Conservation (phyloP, 129 eudicot genomes). For the Arctium lappa region DNA sequence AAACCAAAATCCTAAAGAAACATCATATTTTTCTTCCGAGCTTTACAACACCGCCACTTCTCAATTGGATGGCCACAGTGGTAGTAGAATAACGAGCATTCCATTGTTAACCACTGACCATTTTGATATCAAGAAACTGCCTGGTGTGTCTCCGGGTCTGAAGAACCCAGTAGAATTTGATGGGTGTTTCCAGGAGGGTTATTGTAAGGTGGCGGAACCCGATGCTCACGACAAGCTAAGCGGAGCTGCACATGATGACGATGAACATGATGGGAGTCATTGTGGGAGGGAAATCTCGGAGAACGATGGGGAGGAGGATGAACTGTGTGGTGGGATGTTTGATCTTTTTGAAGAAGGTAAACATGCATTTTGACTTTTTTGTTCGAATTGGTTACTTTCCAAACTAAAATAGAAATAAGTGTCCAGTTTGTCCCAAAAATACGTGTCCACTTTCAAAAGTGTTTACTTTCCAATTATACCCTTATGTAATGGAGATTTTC, state of each 20-base stretch:
- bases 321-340: slow-evolving; percentile 56
- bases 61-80: slow-evolving; percentile 4
- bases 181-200: slow-evolving; percentile 50
- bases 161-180: slow-evolving; percentile 31
- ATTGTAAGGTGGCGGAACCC: slow-evolving; percentile 35
- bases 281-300: slow-evolving; percentile 27
- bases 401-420: not conserved
- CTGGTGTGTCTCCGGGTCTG: slow-evolving; percentile 8
- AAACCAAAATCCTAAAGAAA: slow-evolving; percentile 14
- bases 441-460: not conserved
- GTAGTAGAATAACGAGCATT: slow-evolving; percentile 6
- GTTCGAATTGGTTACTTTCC: not conserved
- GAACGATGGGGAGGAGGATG: slow-evolving; percentile 45
- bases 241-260: slow-evolving; percentile 26
- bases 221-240: slow-evolving; percentile 18
- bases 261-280: slow-evolving; percentile 15
- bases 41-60: slow-evolving; percentile 4
- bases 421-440: not conserved
- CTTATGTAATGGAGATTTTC: not conserved
- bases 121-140: slow-evolving; percentile 21
- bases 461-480: not conserved
- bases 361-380: slow-evolving; percentile 4
- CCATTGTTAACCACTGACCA: slow-evolving; percentile 26
- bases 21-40: slow-evolving; percentile 12
- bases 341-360: slow-evolving; percentile 63